Evolutionary conservation across 371 early-diverging fungal genomes (phyloP), one percentile per base, ranked within the genome.

Genomic region (Globomyces sp.): DNA sequence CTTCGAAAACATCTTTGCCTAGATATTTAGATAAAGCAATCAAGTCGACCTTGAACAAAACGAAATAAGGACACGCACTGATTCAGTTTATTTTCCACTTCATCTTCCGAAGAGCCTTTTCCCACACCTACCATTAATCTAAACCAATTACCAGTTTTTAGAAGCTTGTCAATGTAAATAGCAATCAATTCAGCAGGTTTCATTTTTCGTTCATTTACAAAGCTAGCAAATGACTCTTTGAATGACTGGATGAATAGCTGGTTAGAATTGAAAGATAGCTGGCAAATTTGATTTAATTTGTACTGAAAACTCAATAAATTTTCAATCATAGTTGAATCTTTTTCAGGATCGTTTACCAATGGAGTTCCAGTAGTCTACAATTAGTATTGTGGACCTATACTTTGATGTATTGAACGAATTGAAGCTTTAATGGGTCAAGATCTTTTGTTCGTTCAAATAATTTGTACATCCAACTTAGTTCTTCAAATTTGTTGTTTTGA

Each of bases 1-100:
- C 92, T 72, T 97, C 97, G 75, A 99, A 99, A 10, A 92, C 83
- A 74, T 96, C 96, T 73, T 96, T 97, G 62, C 89, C 80, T 77
- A 13, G 37, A 24, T 24, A 24, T 24, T 24, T 24, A 24, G 24
- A 24, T 24, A 24, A 24, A 40, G 47, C 0, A 37, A 65, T n/a
- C 24, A 39, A 41, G 40, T 9, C 3, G 44, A 74, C 77, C 90
- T 71, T 92, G 89, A 57, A 96, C 87, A 63, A 87, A 92, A 10
- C 96, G 82, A 75, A 99, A 97, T 42, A 99, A 70, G 11, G 81
- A 81, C 46, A 99, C 68, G 2, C 89, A 82, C 11, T 84, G 76
- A 62, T 95, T 92, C 58, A 92, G 67, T 8, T 78, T 63, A 1
- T 68, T 67, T 51, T 91, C 92, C 39, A 90, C 51, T 58, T 89